A percentile compares a stretch with the other conserved stretches of the same genome.
phyloP scores from a whole-genome alignment of 306 rosid genomes.

The Abrus pulchellus region DNA sequence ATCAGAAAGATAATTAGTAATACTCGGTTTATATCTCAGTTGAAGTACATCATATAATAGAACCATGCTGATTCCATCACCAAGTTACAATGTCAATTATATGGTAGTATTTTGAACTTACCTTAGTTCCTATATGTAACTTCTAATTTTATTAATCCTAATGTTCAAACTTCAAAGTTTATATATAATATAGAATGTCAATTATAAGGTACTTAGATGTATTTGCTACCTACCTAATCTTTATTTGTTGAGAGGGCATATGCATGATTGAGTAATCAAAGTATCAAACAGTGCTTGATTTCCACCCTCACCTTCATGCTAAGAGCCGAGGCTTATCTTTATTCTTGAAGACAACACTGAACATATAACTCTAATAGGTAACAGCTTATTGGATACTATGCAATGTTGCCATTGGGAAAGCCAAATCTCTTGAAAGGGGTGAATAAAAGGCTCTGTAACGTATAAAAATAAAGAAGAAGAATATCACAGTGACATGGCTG shows the following conservation, averaged over 20 bases:
- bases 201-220: constrained; percentile 53
- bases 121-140: constrained; percentile 1
- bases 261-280: constrained; percentile 55
- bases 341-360: constrained; percentile 40
- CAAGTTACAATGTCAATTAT: constrained; percentile 61
- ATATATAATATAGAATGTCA: constrained; percentile 18
- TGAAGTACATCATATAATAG: constrained; percentile 33
- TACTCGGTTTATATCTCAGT: constrained; percentile 26
- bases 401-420: constrained; percentile 54
- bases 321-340: constrained; percentile 29
- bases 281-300: constrained; percentile 31
- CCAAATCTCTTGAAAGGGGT: constrained; percentile 53
- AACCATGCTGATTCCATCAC: constrained; percentile 51
- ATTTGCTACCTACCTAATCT: constrained; percentile 32
- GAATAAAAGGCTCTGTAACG: constrained; percentile 23
- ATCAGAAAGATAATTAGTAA: constrained; percentile 47
- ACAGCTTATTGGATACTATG: constrained; percentile 36
- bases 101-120: constrained; percentile 49
- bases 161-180: constrained; percentile 14
- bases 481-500: constrained; percentile 48
- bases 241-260: constrained; percentile 33
- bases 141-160: constrained; percentile 16
- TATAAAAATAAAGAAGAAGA: constrained; percentile 18
- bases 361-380: constrained; percentile 35
- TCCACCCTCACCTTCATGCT: constrained; percentile 22